A percentile compares a stretch with the other conserved stretches of the same genome.
Conservation (phyloP, 805 yeast species). For the Kodamaea lidongshanica region DNA sequence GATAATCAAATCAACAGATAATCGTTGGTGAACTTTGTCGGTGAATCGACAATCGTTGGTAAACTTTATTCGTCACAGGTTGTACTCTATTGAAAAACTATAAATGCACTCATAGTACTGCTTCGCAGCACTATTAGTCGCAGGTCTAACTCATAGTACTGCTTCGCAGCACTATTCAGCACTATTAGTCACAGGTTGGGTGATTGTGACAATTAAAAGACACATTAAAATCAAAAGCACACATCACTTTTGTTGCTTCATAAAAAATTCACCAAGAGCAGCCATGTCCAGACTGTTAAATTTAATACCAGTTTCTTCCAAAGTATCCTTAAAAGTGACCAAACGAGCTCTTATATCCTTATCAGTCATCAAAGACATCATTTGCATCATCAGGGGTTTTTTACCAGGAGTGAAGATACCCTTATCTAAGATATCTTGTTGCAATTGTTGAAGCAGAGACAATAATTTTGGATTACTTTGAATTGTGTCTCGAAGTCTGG, state of each 20-base stretch:
- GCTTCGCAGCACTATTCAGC: too few relatives aligned
- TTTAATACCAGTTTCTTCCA: constrained; percentile 27
- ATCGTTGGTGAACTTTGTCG: too few relatives aligned
- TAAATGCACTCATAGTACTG: too few relatives aligned
- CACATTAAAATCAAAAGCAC: too few relatives aligned
- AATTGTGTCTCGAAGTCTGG: constrained; percentile 9
- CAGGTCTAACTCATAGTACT: too few relatives aligned
- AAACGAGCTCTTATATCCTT: constrained; percentile 28
- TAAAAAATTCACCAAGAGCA: constrained; percentile 22
- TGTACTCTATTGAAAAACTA: too few relatives aligned
- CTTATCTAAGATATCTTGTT: constrained; percentile 23
- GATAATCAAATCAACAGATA: too few relatives aligned
- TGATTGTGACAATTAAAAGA: too few relatives aligned
- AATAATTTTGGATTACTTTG: constrained; percentile 25
- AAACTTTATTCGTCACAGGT: too few relatives aligned
- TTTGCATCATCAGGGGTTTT: constrained; percentile 29
- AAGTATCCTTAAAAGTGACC: constrained; percentile 21
- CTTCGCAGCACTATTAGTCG: too few relatives aligned
- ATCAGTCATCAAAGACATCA: constrained; percentile 33
- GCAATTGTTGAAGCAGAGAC: constrained; percentile 25
- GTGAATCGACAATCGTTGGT: too few relatives aligned
- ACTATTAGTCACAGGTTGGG: too few relatives aligned
- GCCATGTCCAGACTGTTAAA: constrained; percentile 29
- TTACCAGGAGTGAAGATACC: constrained; percentile 27
- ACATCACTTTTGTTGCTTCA: constrained; percentile 8